These are phyloP conservation scores for Talaromyces sp. DNA, from an alignment of 2,329 filamentous ascomycete genomes.

Conservation along the genomic window DNA sequence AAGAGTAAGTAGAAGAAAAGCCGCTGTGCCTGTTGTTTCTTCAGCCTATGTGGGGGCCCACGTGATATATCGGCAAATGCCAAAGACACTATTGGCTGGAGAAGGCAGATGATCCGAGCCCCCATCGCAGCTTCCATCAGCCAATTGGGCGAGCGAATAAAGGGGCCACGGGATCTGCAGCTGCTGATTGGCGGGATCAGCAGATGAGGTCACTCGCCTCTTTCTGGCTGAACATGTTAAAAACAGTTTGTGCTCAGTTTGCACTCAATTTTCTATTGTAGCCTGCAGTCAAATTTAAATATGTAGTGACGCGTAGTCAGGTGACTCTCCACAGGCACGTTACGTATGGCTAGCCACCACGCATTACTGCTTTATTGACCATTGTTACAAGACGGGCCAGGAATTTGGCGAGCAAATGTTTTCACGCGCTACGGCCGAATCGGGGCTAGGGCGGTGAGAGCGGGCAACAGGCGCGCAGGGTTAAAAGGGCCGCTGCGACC, in stretches of 20 bases:
- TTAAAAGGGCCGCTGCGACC: slow-evolving; percentile 31
- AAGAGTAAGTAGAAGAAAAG: neutral
- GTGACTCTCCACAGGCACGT: neutral
- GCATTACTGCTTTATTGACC: neutral
- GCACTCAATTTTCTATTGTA: neutral
- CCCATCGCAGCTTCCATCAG: neutral
- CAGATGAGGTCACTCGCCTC: neutral
- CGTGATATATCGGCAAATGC: neutral
- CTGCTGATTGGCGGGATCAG: neutral
- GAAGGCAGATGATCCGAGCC: neutral
- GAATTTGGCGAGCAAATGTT: neutral
- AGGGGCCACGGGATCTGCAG: neutral
- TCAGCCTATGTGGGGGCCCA: neutral
- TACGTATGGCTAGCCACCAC: too few relatives aligned
- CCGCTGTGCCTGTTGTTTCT: neutral
- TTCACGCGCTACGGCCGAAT: neutral
- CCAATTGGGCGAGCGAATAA: neutral
- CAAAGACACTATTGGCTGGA: neutral
- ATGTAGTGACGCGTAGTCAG: neutral
- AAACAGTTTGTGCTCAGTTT: neutral
- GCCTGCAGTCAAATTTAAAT: neutral
- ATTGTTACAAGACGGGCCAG: neutral
- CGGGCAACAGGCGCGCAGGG: slow-evolving; percentile 16
- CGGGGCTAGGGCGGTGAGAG: neutral
- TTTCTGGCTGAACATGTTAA: neutral